These are phyloP conservation scores for Globisporangium perplexum DNA, from an alignment of 352 stramenopile genomes.

Conservation along the genomic window DNA sequence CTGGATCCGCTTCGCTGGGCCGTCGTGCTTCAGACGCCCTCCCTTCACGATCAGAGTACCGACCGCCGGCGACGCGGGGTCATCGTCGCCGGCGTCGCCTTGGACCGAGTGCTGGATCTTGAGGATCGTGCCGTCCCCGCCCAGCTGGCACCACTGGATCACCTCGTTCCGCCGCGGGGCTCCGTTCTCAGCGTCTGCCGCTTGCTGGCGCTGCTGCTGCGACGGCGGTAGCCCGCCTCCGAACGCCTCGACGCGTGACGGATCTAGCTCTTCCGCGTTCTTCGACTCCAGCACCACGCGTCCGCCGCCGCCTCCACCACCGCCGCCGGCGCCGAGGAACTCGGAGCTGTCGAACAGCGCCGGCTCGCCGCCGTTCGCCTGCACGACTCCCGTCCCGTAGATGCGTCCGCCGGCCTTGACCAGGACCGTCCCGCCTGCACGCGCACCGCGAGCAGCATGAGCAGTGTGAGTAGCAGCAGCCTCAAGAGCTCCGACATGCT, in stretches of 20 bases:
- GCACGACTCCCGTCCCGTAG: conserved; percentile 31
- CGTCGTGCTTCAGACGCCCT: conserved; percentile 35
- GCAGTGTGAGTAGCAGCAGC: no score
- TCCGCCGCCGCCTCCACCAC: conserved; percentile 52
- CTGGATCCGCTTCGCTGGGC: conserved; percentile 50
- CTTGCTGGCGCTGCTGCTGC: neutral
- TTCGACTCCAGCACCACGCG: conserved; percentile 48
- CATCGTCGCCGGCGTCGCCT: conserved; percentile 3
- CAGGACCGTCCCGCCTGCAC: conserved; percentile 41
- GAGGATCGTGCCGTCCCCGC: conserved; percentile 70
- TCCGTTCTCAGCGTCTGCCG: neutral
- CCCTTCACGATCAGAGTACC: conserved; percentile 58
- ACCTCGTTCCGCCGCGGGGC: conserved; percentile 6
- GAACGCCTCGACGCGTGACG: conserved; percentile 37
- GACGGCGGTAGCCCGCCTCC: conserved; percentile 32
- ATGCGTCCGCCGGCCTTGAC: conserved; percentile 31
- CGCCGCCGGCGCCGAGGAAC: conserved; percentile 23
- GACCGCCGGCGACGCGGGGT: conserved; percentile 10
- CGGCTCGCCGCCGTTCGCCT: conserved; percentile 51
- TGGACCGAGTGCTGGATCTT: conserved; percentile 37
- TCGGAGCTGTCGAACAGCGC: conserved; percentile 24
- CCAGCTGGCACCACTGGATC: conserved; percentile 75
- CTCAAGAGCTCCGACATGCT: neutral
- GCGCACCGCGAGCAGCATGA: neutral
- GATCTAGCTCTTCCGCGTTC: conserved; percentile 31